Base-by-base conservation (phyloP, 345 rosid species). In the Citrus mangshanensis region DNA sequence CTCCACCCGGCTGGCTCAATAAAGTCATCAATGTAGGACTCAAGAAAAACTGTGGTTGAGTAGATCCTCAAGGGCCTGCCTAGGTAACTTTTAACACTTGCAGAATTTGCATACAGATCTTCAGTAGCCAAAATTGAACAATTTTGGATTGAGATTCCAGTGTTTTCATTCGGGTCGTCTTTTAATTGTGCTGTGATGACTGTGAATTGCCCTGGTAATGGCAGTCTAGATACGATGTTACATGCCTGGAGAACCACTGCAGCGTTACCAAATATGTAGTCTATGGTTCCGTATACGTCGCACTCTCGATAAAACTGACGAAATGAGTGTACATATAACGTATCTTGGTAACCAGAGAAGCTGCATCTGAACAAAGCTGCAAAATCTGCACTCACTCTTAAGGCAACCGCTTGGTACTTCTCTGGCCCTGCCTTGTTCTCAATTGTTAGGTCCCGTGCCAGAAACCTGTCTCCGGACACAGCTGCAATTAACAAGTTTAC, bases 231-330 rank as follows among this genome's bases (percentile, higher is more conserved):
- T 16, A 89, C 80, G 1, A 95, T 89, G 78, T 90, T 90, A 68
- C 91, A 89, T 14, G 80, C 93, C 70, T 95, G 98, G 81, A 93
- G 86, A 69, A 95, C 88, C 0, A 82, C 98, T 0, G 92, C 95
- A 0, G 95, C 97, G 16, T 95, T 92, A 2, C 98, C 97, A 30
- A 89, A 95, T 46, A 95, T 85, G 80, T 81, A 93, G 66, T 94
- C 97, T 8, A 93, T 73, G 69, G 97, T 91, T 37, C 97, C 98
- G 0, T 74, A 90, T 1, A 95, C 87, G 73, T 89, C 90, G 19
- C 98, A 95, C 37, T 95, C 97, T 0, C 98, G 84, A 67, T 91
- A 95, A 78, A 95, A 93, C 56, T 92, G 98, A 18, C 98, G 83
- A 62, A 89, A 89, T 0, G 95, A 88, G 76, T 93, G 98, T 7